Conservation (phyloP, 495 filamentous ascomycete species). For the Amniculicola lignicola region DNA sequence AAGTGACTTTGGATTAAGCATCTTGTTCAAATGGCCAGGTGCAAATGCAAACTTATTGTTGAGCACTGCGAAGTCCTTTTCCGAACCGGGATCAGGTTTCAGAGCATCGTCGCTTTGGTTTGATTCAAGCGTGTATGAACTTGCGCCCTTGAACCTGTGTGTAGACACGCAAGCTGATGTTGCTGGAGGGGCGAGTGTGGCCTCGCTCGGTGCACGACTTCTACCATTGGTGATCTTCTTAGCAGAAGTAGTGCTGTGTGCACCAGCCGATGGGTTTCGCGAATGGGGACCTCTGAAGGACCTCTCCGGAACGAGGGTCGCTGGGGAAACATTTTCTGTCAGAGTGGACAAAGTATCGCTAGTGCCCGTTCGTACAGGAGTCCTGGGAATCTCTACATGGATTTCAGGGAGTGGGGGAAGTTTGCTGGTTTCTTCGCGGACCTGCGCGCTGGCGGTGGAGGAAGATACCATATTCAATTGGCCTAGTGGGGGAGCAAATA, state of each 20-base stretch:
- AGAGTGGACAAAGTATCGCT: constrained; percentile 14
- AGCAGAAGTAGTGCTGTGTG: background rate
- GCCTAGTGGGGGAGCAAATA: no score
- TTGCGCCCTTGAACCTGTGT: constrained; percentile 5
- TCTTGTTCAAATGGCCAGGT: constrained; percentile 74
- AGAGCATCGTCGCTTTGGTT: constrained; percentile 56
- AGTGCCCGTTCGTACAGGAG: constrained; percentile 10
- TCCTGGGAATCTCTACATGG: constrained; percentile 17
- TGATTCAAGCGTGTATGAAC: constrained; percentile 6
- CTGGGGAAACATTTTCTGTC: constrained; percentile 9
- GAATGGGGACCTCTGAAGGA: constrained; percentile 8
- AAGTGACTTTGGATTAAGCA: constrained; percentile 80
- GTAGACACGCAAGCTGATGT: constrained; percentile 18
- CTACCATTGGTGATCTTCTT: constrained; percentile 2
- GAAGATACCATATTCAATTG: constrained; percentile 26
- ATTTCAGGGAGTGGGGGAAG: constrained; percentile 21
- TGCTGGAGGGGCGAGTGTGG: constrained; percentile 14
- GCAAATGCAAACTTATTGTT: constrained; percentile 81
- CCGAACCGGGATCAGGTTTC: constrained; percentile 64
- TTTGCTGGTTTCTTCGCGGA: background rate
- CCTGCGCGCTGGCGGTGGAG: background rate
- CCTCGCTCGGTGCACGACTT: constrained; percentile 21
- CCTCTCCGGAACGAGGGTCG: constrained; percentile 16
- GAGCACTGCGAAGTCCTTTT: constrained; percentile 66
- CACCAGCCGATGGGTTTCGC: constrained; percentile 5